Evolutionary conservation across 352 stramenopile species (phyloP), one percentile per base, ranked within the genome.

Genomic region (Globisporangium megalacanthum): DNA sequence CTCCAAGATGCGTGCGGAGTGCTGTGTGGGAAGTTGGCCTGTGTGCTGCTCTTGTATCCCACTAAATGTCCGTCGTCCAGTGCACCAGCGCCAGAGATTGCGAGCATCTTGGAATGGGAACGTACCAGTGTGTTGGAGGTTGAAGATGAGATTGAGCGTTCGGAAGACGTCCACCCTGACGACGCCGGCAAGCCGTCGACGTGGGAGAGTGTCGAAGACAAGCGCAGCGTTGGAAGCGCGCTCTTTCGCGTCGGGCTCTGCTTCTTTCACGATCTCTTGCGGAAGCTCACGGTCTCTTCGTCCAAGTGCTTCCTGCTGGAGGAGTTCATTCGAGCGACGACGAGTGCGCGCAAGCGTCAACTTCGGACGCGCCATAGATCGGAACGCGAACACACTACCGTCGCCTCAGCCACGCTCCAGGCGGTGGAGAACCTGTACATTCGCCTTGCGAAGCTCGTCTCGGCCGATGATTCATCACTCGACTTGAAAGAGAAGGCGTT

Each of bases 381-480:
- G 31, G 17, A 50, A 39, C 6, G 35, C 6, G 6, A 1, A 14
- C 7, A 15, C 49, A 7, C 9, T 29, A 13, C 1, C 10, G n/a
- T 19, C 49, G 15, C n/a, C 35, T 8, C 17, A 4, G 33, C n/a
- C 10, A 54, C 49, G 9, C 50, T 47, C 11, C 64, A 72, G 50
- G 47, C 68, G 5, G 56, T 84, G n/a, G 76, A 86, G 48, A 86
- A 84, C 52, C 60, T 86, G 15, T 86, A 75, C 52, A 58, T 86
- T 41, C 72, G 72, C 15, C 41, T 80, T 20, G 60, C 72, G 17
- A 69, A 74, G 15, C 51, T 84, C 42, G 44, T 83, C 11, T 64
- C 76, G 10, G 77, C 67, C 47, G 64, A 73, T 0, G 64, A 80
- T 1, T 61, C 64, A 2, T 80, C 64, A 1, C 51, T 68, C 8